Conservation (phyloP, 106 monocot genomes). For the Hemerocallis citrina region DNA sequence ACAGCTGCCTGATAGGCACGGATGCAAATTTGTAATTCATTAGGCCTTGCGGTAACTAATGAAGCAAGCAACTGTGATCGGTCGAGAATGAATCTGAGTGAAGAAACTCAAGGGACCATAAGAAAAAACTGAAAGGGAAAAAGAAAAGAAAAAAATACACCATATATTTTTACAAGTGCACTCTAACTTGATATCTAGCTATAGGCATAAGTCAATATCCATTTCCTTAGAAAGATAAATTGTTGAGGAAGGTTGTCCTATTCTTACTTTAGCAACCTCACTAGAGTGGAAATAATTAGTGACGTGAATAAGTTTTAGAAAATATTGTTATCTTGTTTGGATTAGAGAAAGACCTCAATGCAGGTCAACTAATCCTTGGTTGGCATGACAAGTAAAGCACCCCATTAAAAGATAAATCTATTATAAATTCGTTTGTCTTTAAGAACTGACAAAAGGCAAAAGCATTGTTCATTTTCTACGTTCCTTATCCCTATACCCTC, state of each 20-base stretch:
- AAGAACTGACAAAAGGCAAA: no score
- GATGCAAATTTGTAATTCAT: not conserved
- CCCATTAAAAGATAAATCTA: not conserved
- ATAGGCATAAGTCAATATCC: not conserved
- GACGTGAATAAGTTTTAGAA: not conserved
- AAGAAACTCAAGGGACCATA: no score
- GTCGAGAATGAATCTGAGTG: not conserved
- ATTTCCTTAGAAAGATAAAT: not conserved
- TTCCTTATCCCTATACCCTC: not conserved
- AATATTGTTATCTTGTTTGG: not conserved
- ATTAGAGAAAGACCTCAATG: not conserved
- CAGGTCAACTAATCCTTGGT: not conserved
- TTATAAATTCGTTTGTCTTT: not conserved
- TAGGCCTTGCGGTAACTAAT: not conserved
- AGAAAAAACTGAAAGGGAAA: not conserved
- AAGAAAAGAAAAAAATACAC: not conserved
- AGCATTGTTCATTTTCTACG: not conserved
- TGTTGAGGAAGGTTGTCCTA: not conserved
- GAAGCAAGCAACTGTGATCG: not conserved
- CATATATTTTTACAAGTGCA: not conserved
- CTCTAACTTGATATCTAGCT: not conserved
- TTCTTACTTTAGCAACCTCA: not conserved
- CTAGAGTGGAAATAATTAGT: not conserved
- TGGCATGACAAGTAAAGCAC: not conserved
- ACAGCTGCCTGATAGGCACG: not conserved